Conservation (phyloP, 352 stramenopile genomes). For the Phytopythium litorale region DNA sequence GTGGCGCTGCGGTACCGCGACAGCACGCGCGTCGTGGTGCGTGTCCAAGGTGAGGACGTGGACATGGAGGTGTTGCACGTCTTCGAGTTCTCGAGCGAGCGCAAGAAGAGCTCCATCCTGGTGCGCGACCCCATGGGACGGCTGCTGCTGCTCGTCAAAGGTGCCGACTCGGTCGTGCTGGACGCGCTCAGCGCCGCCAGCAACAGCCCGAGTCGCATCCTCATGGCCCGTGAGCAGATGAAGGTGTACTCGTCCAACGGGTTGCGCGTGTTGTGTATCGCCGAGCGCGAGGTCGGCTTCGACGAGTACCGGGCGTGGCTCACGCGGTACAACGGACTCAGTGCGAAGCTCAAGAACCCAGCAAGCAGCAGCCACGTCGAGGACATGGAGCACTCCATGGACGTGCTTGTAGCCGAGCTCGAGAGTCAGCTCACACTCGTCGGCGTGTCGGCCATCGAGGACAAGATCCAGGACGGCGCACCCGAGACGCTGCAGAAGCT, state of each 20-base stretch:
- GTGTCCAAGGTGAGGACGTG: constrained; percentile 22
- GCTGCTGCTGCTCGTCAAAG: constrained; percentile 68
- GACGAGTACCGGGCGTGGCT: constrained; percentile 58
- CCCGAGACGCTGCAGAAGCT: constrained; percentile 56
- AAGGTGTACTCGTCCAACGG: constrained; percentile 53
- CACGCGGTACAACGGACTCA: constrained; percentile 25
- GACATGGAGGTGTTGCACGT: constrained; percentile 44
- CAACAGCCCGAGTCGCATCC: constrained; percentile 22
- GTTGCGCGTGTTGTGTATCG: constrained; percentile 71
- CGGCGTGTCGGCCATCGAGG: constrained; percentile 59
- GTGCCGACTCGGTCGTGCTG: constrained; percentile 88
- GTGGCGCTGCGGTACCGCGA: constrained; percentile 31
- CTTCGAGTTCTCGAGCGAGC: constrained; percentile 63
- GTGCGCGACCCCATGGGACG: constrained; percentile 27
- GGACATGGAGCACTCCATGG: constrained; percentile 26
- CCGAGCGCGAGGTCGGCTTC: constrained; percentile 41
- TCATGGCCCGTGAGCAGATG: constrained; percentile 41
- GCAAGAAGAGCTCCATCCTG: constrained; percentile 67
- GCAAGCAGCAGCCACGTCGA: not conserved
- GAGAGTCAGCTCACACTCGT: constrained; percentile 46
- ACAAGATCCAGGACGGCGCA: constrained; percentile 61
- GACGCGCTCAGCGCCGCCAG: constrained; percentile 23
- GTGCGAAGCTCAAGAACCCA: constrained; percentile 5
- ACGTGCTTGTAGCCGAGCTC: constrained; percentile 35
- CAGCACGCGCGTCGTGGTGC: constrained; percentile 26